These are phyloP conservation scores for Colletotrichum eremochloae DNA, from an alignment of 2,329 filamentous ascomycete genomes.

Conservation along the genomic window DNA sequence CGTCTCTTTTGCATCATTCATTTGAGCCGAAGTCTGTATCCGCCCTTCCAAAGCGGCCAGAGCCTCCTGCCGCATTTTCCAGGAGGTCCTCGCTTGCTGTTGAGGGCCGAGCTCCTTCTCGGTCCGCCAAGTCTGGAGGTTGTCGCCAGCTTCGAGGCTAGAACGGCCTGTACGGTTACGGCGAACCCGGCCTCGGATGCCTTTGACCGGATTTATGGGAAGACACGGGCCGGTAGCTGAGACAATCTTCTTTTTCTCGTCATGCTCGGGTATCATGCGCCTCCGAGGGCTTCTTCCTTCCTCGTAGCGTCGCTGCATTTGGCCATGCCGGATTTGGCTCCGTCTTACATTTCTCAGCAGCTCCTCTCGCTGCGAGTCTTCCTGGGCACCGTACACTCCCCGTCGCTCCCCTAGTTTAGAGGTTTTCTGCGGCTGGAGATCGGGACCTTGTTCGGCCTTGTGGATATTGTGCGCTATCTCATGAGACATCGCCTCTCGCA, in stretches of 20 bases:
- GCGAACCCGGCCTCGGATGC: not conserved
- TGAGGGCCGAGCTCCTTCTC: not conserved
- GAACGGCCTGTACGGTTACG: conserved; percentile 1
- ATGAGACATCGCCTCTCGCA: conserved; percentile 8
- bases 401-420: not conserved
- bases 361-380: not conserved
- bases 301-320: conserved; percentile 26
- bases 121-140: not conserved
- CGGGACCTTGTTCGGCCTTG: not conserved
- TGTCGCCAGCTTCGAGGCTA: conserved; percentile 12
- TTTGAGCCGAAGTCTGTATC: not conserved
- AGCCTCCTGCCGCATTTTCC: conserved; percentile 4
- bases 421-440: not conserved
- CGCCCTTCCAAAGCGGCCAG: conserved; percentile 4
- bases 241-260: not conserved
- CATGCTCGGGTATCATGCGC: not conserved
- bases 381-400: not conserved
- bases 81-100: not conserved
- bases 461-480: conserved; percentile 6
- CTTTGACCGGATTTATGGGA: conserved; percentile 2
- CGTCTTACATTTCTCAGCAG: conserved; percentile 8
- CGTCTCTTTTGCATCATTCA: not conserved
- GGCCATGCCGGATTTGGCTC: conserved; percentile 18
- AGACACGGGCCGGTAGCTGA: not conserved
- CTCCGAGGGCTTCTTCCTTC: not conserved